These are phyloP conservation scores for Suillus lakei DNA, from an alignment of 768 basidiomycete genomes.

Conservation along the genomic window DNA sequence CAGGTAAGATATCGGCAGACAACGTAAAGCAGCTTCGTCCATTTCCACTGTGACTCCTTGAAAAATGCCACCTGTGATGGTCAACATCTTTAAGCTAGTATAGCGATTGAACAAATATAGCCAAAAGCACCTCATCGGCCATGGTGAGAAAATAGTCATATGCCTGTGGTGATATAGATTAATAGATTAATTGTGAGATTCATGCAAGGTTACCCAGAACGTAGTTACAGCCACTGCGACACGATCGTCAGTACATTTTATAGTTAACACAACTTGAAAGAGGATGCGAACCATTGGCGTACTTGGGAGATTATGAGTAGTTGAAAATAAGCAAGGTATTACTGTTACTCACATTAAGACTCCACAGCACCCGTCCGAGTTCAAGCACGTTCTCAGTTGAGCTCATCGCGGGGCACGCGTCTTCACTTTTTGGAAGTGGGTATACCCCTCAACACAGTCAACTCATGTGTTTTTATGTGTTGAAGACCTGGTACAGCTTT, in stretches of 20 bases:
- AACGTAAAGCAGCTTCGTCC: neutral
- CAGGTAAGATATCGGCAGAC: constrained; percentile 17
- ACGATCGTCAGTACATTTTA: neutral
- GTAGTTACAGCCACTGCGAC: constrained; percentile 2
- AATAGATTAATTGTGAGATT: neutral
- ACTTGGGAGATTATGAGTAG: neutral
- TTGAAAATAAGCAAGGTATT: neutral
- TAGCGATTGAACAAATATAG: neutral
- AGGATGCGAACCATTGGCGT: neutral
- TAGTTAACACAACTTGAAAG: neutral
- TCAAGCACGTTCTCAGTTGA: neutral
- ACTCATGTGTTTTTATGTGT: neutral
- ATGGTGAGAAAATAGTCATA: constrained; percentile 7
- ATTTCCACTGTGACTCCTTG: constrained; percentile 4
- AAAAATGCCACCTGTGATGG: constrained; percentile 1
- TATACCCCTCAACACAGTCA: no score
- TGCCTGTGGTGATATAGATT: neutral
- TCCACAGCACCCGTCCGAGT: neutral
- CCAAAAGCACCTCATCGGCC: constrained; percentile 1
- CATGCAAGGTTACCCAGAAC: neutral
- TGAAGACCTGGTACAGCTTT: neutral
- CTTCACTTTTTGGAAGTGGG: no score
- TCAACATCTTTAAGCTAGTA: neutral
- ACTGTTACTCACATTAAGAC: constrained; percentile 1
- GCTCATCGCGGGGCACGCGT: neutral